phyloP scores from a whole-genome alignment of 345 rosid genomes.

The Salix viminalis region DNA sequence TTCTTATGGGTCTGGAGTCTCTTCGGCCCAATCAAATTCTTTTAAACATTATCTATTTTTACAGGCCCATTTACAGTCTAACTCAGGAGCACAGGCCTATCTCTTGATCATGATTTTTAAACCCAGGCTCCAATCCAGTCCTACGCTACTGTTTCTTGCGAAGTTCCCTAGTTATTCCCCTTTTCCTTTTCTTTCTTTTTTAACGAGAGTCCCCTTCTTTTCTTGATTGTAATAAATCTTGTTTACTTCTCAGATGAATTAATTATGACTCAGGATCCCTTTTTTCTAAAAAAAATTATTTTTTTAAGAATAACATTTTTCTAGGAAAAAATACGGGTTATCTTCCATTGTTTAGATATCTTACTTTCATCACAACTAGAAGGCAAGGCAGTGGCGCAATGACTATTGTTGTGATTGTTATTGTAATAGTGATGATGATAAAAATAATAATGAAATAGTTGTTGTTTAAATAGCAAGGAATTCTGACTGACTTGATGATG shows the following conservation, averaged over 20 bases:
- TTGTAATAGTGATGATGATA: no score
- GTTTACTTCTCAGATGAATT: background rate
- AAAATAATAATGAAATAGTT: no score
- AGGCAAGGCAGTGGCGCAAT: no score
- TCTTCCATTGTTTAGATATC: no score
- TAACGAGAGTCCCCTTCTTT: background rate
- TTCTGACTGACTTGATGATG: no score
- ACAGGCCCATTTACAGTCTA: background rate
- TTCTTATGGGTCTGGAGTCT: background rate
- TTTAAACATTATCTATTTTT: background rate
- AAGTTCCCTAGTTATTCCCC: background rate
- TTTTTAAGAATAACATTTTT: no score
- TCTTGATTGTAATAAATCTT: background rate
- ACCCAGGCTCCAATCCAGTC: background rate
- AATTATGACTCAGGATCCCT: no score
- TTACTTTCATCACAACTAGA: no score
- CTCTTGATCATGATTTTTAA: background rate
- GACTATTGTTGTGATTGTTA: no score
- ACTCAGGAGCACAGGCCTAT: background rate
- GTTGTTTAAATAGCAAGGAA: no score
- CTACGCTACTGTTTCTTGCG: background rate
- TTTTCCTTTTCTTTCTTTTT: background rate
- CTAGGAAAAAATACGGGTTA: no score
- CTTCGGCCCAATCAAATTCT: background rate
- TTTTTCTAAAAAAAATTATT: no score